Percentiles rank a stretch among this genome's conserved stretches.
Evolutionary conservation across 108 stramenopile genomes (phyloP).

Genomic region (Asterionellopsis glacialis): DNA sequence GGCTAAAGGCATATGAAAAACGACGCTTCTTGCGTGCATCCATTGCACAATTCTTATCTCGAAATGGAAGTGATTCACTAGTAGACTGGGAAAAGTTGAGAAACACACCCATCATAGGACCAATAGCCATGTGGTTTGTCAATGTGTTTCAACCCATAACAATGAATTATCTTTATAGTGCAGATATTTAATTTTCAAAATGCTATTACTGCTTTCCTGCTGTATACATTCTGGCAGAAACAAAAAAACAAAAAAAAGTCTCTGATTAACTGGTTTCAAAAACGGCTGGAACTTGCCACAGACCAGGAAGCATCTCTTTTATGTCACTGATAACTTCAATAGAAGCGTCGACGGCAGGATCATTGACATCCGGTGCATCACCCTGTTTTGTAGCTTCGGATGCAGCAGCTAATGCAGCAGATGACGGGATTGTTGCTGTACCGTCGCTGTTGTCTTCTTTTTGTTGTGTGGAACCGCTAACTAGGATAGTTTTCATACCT

Average conservation of each 20-base stretch:
- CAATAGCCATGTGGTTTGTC: conserved; percentile 3
- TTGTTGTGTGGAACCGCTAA: conserved; percentile 41
- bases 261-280: conserved; percentile 13
- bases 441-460: conserved; percentile 3
- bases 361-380: conserved; percentile 45
- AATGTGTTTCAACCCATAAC: conserved; percentile 8
- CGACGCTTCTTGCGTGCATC: conserved; percentile 63
- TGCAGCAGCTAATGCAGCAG: conserved; percentile 4
- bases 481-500: conserved; percentile 73
- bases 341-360: conserved; percentile 63
- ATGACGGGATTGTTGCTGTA: too few relatives aligned
- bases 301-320: conserved; percentile 27
- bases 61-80: conserved; percentile 68
- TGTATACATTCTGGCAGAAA: too few relatives aligned
- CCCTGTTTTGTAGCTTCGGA: conserved; percentile 49
- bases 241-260: too few relatives aligned
- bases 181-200: conserved; percentile 3
- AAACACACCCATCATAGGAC: conserved; percentile 4
- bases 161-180: conserved; percentile 12
- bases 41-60: conserved; percentile 62
- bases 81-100: conserved; percentile 7
- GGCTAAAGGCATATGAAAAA: conserved; percentile 33
- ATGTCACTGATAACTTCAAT: conserved; percentile 60
- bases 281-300: conserved; percentile 37
- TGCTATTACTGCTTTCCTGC: too few relatives aligned